These are phyloP conservation scores for Corymbia calophylla DNA, from an alignment of 441 rosid species.

Conservation along the genomic window DNA sequence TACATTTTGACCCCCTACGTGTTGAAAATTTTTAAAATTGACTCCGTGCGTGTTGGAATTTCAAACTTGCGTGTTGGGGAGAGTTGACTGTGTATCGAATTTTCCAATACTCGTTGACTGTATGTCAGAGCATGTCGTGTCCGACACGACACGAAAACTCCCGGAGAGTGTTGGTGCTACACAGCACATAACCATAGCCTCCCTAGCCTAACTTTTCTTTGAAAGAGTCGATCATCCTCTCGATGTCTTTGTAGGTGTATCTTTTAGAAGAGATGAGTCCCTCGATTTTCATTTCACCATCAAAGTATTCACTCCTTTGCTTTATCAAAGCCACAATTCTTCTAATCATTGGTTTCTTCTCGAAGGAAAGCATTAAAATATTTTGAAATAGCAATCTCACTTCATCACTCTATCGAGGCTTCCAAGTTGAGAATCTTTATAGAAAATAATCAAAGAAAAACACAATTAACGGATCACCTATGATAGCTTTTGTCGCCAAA, in stretches of 20 bases:
- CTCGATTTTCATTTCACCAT: background rate
- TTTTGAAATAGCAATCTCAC: accelerated
- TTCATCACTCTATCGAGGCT: background rate
- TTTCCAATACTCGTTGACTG: no score
- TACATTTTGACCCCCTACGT: no score
- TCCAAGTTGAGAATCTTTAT: background rate
- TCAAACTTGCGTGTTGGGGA: no score
- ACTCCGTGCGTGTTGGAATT: no score
- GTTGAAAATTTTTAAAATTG: no score
- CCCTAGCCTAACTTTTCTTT: background rate
- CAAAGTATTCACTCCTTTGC: background rate
- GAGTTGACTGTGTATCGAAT: no score
- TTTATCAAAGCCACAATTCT: background rate
- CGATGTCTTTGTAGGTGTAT: background rate
- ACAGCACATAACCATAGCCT: background rate
- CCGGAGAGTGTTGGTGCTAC: no score
- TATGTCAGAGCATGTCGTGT: no score
- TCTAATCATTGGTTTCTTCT: background rate
- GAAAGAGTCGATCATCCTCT: background rate
- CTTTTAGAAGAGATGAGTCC: accelerated
- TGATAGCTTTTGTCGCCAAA: no score
- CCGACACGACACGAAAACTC: no score
- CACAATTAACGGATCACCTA: no score
- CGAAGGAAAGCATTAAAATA: background rate
- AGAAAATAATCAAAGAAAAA: background rate